Evolutionary conservation across 441 rosid species (phyloP), one percentile per base, ranked within the genome.

Genomic region (Hura crepitans): DNA sequence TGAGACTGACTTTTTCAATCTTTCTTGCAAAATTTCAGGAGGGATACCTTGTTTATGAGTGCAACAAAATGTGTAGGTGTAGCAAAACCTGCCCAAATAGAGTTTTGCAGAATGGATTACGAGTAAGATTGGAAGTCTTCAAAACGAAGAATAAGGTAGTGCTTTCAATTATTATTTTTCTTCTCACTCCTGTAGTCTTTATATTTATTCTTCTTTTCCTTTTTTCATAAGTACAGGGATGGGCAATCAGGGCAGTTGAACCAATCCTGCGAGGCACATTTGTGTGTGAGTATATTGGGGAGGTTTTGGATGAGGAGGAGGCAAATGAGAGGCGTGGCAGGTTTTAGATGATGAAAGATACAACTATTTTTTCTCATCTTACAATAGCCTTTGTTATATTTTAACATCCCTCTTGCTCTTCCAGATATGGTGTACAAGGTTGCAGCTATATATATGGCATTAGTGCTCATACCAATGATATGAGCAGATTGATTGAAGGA

Each of bases 1-100:
- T 68, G 43, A 65, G 17, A 61, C 37, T 59, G 62, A 75, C 68
- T 18, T 66, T 76, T 37, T 53, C 28, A 22, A 45, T 49, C 51
- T 70, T 30, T 62, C 35, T 72, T 70, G 49, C 50, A 54, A 73
- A 79, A 73, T 63, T 42, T 82, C 86, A 93, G 99, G 98, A 91
- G 86, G 98, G 99, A 70, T 93, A 96, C 77, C 96, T 95, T 65
- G 96, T 96, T 76, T 96, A 96, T 58, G 99, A 96, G 88, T 96
- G 99, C 86, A 96, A 86, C 83, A 79, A 59, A 31, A 76, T 79
- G 86, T 93, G 99, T 74, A 72, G 83, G 78, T 96, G 99, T 86
- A 74, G 78, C 66, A 82, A 79, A 78, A 74, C 85, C 71, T 96
- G 99, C 81, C 89, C 85, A 7, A 96, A 96, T 68, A 87, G 99